These are phyloP conservation scores for Huntiella abstrusa DNA, from an alignment of 2,329 filamentous ascomycete species.

Conservation along the genomic window DNA sequence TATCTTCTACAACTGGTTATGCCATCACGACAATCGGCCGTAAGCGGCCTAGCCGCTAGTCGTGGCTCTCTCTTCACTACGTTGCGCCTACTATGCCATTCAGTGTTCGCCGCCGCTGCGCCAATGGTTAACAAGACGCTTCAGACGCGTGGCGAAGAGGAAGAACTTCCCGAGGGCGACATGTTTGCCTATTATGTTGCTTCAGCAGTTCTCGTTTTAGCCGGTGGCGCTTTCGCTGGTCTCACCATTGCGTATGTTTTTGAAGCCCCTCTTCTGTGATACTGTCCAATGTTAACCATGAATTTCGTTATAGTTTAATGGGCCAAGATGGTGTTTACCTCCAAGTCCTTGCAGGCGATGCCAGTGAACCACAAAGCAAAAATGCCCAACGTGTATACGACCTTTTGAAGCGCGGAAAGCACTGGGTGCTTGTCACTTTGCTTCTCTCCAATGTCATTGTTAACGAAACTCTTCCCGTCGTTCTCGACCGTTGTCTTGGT, in stretches of 20 bases:
- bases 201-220: conserved; percentile 63
- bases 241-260: conserved; percentile 62
- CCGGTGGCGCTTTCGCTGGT: conserved; percentile 85
- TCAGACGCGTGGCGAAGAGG: conserved; percentile 18
- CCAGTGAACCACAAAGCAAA: conserved; percentile 66
- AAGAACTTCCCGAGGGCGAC: conserved; percentile 34
- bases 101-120: conserved; percentile 25
- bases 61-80: conserved; percentile 6
- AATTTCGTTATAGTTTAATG: conserved; percentile 28
- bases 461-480: conserved; percentile 89
- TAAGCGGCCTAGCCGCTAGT: conserved; percentile 5
- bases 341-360: conserved; percentile 77
- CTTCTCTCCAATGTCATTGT: conserved; percentile 93
- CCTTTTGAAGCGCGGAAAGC: conserved; percentile 73
- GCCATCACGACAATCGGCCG: conserved; percentile 7
- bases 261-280: no score
- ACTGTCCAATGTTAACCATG: not conserved
- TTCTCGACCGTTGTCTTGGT: conserved; percentile 81
- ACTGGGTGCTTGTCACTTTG: conserved; percentile 93
- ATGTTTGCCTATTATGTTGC: conserved; percentile 68
- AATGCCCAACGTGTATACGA: conserved; percentile 68
- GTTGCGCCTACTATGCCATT: conserved; percentile 9
- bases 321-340: conserved; percentile 87
- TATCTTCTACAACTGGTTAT: not conserved
- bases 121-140: conserved; percentile 19